phyloP scores from a whole-genome alignment of 345 rosid species.

The Mallotus nudiflorus region DNA sequence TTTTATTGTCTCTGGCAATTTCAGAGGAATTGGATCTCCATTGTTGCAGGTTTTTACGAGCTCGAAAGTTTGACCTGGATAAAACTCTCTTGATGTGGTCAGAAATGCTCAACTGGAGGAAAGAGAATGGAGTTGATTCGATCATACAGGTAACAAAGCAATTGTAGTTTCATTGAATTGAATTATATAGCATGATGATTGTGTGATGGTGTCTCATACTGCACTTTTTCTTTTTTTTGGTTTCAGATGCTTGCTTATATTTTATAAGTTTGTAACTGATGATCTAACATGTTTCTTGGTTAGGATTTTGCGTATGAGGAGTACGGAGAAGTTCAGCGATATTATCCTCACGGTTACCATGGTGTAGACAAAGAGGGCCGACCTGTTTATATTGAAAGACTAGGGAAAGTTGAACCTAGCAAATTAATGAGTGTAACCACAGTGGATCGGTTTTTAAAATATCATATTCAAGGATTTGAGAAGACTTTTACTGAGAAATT shows the following conservation, averaged over 20 bases:
- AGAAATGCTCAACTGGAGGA: slow-evolving; percentile 92
- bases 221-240: background rate
- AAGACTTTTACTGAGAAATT: slow-evolving; percentile 84
- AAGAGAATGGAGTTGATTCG: slow-evolving; percentile 68
- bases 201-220: too few species aligned
- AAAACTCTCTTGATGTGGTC: slow-evolving; percentile 91
- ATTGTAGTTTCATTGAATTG: background rate
- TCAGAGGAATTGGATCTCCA: slow-evolving; percentile 7
- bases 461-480: slow-evolving; percentile 92
- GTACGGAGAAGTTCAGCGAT: slow-evolving; percentile 67
- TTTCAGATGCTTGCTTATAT: background rate
- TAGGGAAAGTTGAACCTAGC: slow-evolving; percentile 72
- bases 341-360: slow-evolving; percentile 97
- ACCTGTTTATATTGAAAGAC: slow-evolving; percentile 85
- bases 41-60: slow-evolving; percentile 71
- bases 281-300: slow-evolving; percentile 13
- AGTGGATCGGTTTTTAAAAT: slow-evolving; percentile 81
- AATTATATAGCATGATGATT: background rate
- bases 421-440: slow-evolving; percentile 83
- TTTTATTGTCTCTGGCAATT: slow-evolving; percentile 1
- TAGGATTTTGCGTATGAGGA: slow-evolving; percentile 93
- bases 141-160: slow-evolving; percentile 61
- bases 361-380: slow-evolving; percentile 88
- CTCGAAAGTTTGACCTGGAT: slow-evolving; percentile 79
- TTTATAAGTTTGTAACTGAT: slow-evolving; percentile 8